A percentile compares a stretch with the other conserved stretches of the same genome.
These are phyloP conservation scores for Claviceps sp. DNA, from an alignment of 2,329 filamentous ascomycete species.

Conservation along the genomic window DNA sequence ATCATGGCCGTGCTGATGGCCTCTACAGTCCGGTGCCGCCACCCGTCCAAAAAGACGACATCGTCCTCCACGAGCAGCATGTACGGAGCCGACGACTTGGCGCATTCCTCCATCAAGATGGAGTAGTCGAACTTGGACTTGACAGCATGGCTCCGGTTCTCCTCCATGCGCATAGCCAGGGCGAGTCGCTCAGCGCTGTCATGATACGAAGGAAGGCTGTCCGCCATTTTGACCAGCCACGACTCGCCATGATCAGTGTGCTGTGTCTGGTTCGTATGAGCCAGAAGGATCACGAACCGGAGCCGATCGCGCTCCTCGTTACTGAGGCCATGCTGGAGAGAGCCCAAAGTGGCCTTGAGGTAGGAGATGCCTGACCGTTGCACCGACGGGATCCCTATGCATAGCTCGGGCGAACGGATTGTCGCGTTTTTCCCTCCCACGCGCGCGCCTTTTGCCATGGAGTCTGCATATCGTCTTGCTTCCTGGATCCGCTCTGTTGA, in stretches of 20 bases:
- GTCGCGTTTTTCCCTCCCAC: background rate
- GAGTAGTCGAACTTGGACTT: constrained; percentile 8
- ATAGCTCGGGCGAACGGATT: constrained; percentile 1
- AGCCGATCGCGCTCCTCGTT: constrained; percentile 2
- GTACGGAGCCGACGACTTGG: constrained; percentile 2
- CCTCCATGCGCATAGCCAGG: constrained; percentile 3
- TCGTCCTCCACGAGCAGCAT: constrained; percentile 7
- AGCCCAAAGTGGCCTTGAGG: constrained; percentile 5
- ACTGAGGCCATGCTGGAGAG: constrained; percentile 4
- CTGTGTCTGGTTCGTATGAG: constrained; percentile 3
- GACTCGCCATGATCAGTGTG: constrained; percentile 5
- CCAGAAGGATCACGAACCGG: constrained; percentile 5
- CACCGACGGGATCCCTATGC: constrained; percentile 6
- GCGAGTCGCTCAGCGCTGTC: constrained; percentile 2
- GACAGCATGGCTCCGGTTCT: background rate
- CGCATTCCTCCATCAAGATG: constrained; percentile 7
- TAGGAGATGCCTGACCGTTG: constrained; percentile 4
- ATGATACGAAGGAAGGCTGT: constrained; percentile 3
- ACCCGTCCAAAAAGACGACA: constrained; percentile 5
- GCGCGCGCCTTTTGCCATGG: background rate
- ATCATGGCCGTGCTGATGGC: background rate
- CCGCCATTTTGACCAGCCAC: constrained; percentile 4
- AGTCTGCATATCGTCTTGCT: constrained; percentile 2
- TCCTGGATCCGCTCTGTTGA: constrained; percentile 5
- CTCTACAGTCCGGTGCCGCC: constrained; percentile 1